phyloP scores from a whole-genome alignment of 2,329 filamentous ascomycete species.

The Pestalotiopsis sp. region DNA sequence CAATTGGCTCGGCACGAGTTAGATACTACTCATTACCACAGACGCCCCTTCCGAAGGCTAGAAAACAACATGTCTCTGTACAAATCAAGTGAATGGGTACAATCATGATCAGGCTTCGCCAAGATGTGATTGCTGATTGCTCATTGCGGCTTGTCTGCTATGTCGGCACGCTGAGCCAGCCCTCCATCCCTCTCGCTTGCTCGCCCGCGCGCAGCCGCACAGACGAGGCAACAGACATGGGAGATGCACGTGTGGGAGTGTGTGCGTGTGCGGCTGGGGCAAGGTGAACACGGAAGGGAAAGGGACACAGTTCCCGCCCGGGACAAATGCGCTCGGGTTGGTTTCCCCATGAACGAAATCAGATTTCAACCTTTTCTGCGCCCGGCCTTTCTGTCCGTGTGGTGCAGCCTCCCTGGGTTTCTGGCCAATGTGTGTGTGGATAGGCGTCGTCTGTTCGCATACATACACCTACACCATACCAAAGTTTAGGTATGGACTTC shows the following conservation, averaged over 20 bases:
- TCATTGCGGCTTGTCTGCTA: background rate
- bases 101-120: background rate
- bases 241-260: too few species aligned
- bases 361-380: background rate
- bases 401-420: background rate
- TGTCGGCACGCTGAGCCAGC: background rate
- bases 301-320: background rate
- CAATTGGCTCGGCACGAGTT: too few species aligned
- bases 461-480: background rate
- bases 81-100: background rate
- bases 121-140: background rate
- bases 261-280: too few species aligned
- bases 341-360: too few species aligned
- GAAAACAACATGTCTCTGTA: background rate
- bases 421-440: background rate
- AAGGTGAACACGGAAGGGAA: background rate
- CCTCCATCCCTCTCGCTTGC: too few species aligned
- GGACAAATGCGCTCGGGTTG: background rate
- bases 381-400: background rate
- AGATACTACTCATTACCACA: too few species aligned
- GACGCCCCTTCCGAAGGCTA: too few species aligned
- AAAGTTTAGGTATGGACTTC: background rate
- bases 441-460: background rate
- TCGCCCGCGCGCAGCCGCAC: background rate
- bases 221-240: background rate